Base-by-base conservation (phyloP, 768 basidiomycete genomes). In the Trametes cubensis region DNA sequence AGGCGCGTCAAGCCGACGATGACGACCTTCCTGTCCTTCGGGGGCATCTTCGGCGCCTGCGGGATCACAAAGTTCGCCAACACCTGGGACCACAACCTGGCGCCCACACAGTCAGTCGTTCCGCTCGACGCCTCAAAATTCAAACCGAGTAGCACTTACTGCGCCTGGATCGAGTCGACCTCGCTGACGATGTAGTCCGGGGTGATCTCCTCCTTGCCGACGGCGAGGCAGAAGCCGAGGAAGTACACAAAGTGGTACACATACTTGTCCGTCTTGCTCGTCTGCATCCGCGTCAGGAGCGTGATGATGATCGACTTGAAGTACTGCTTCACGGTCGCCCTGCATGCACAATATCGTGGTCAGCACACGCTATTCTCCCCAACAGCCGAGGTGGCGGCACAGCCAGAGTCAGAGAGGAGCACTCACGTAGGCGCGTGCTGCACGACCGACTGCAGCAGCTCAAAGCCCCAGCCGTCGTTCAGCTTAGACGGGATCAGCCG, bases 391-490 rank as follows among this genome's bases (percentile, higher is more conserved):
- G 28, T 5, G 25, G 10, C 13, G 5, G 25, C 28, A 2, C 25
- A 18, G 2, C 15, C 40, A n/a, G 25, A 13, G 34, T 18, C 14
- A 42, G n/a, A 34, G 10, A 44, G 26, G 11, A 44, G 15, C 20
- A 30, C 94, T 74, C 71, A 98, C 94, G 86, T 79, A 51, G 90
- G 87, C 17, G 94, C 82, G 68, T 85, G 75, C 50, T 83, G 80
- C 55, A 94, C 83, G 17, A 97, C 83, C 6, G 85, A 82, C 61
- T 95, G 85, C 49, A 99, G 72, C 14, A 99, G 77, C 71, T 97
- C 95, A 65, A 96, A 94, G 0, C 94, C 96, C 84, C 90, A 95
- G 5, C 77, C 82, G 73, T 99, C 96, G 69, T 97, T 94, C 25
- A 87, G 58, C 72, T 94, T 95, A 18, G 87, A 89, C 5, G 92